A percentile compares a stretch with the other conserved stretches of the same genome.
Conservation (phyloP, 208 protist genomes). For the Trypanosoma theileri region DNA sequence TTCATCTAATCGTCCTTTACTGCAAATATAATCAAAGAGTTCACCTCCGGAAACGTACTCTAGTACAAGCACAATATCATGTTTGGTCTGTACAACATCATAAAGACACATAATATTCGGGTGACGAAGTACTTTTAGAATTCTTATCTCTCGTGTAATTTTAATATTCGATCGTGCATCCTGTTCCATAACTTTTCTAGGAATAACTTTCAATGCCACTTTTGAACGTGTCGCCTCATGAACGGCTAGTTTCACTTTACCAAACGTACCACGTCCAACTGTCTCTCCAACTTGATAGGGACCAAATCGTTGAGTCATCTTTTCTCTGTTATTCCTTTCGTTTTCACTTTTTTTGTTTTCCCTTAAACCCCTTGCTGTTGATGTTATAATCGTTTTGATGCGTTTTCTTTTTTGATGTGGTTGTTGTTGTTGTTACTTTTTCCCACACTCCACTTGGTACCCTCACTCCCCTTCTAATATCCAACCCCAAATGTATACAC, state of each 20-base stretch:
- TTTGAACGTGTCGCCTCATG: conserved; percentile 93
- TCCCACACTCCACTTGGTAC: too few species aligned
- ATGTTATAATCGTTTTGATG: background rate
- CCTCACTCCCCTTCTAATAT: too few species aligned
- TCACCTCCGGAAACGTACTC: conserved; percentile 98
- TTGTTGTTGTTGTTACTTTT: background rate
- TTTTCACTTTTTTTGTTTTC: conserved; percentile 7
- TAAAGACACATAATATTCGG: conserved; percentile 98
- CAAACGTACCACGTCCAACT: conserved; percentile 80
- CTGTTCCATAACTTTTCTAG: conserved; percentile 69
- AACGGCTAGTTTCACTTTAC: conserved; percentile 90
- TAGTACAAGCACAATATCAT: conserved; percentile 98
- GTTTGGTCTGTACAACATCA: conserved; percentile 95
- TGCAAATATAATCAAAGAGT: conserved; percentile 98
- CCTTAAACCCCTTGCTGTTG: background rate
- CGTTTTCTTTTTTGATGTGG: too few species aligned
- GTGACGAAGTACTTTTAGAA: conserved; percentile 96
- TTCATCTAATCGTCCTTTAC: conserved; percentile 92
- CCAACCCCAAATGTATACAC: too few species aligned
- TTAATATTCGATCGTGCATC: conserved; percentile 86
- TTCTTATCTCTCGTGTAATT: conserved; percentile 95
- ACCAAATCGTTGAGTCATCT: conserved; percentile 71
- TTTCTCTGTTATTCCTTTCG: conserved; percentile 17
- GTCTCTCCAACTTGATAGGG: conserved; percentile 83
- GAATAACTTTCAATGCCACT: conserved; percentile 83